These are phyloP conservation scores for Solidago caesia DNA, from an alignment of 129 eudicot genomes.

Conservation along the genomic window DNA sequence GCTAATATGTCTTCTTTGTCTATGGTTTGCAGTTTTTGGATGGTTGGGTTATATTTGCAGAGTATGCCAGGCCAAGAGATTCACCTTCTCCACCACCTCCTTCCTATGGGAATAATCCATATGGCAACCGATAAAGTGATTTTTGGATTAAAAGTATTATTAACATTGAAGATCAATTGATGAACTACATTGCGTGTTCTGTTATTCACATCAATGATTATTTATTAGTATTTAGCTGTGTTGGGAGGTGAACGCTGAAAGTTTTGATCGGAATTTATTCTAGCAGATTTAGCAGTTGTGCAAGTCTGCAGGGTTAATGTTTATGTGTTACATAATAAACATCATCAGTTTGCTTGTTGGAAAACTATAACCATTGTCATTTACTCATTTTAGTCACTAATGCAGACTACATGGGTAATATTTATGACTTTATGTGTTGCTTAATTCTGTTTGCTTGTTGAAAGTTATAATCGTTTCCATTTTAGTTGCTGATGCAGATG, in stretches of 20 bases:
- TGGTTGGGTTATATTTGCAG: slow-evolving; percentile 98
- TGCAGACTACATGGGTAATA: neutral
- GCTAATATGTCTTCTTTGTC: neutral
- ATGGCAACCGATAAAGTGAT: slow-evolving; percentile 11
- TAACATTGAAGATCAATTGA: slow-evolving; percentile 13
- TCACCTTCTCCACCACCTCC: slow-evolving; percentile 29
- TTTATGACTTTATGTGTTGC: neutral
- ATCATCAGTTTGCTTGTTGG: slow-evolving; percentile 6
- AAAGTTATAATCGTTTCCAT: neutral
- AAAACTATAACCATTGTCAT: neutral
- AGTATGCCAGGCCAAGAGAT: slow-evolving; percentile 73
- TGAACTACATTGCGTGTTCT: neutral
- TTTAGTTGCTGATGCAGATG: neutral
- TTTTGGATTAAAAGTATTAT: neutral
- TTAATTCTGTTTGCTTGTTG: neutral
- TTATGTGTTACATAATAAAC: slow-evolving; percentile 9
- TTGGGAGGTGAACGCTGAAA: slow-evolving; percentile 1
- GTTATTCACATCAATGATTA: neutral
- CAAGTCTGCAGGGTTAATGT: neutral
- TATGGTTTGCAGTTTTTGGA: slow-evolving; percentile 68
- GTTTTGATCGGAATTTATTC: slow-evolving; percentile 10
- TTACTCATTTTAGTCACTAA: neutral
- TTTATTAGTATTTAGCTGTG: neutral
- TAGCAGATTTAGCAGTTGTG: neutral
- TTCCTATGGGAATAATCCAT: slow-evolving; percentile 28